Conservation (phyloP, 805 yeast genomes). For the Cyberlindnera misumaiensis region DNA sequence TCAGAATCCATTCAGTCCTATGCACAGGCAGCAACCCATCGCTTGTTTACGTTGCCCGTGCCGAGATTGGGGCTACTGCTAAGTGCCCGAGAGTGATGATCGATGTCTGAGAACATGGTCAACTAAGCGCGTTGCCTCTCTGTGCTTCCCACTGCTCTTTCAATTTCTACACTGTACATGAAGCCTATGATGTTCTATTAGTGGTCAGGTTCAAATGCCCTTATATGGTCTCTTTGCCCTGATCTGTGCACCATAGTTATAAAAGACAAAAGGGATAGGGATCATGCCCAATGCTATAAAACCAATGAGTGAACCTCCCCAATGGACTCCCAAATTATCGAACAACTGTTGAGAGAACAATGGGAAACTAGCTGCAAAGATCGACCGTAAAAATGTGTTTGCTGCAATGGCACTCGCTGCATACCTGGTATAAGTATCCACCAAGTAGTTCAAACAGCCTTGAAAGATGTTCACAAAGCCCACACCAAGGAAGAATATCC, state of each 20-base stretch:
- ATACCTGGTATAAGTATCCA: conserved; percentile 50
- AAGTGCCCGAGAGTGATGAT: too few relatives aligned
- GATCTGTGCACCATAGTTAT: conserved; percentile 37
- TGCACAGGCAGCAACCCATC: too few relatives aligned
- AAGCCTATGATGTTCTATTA: too few relatives aligned
- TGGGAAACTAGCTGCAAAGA: conserved; percentile 58
- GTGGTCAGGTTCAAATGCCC: conserved; percentile 6
- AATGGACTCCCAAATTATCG: conserved; percentile 39
- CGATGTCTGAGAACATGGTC: too few relatives aligned
- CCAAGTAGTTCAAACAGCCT: conserved; percentile 52
- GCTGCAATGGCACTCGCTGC: conserved; percentile 65
- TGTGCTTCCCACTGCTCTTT: too few relatives aligned
- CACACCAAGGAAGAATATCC: conserved; percentile 43
- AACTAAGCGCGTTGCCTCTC: too few relatives aligned
- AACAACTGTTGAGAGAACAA: conserved; percentile 50
- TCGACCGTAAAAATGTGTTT: conserved; percentile 51
- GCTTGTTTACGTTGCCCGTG: too few relatives aligned
- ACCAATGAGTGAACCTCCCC: conserved; percentile 52
- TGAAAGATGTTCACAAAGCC: conserved; percentile 54
- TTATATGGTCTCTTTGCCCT: conserved; percentile 23
- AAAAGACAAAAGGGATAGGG: conserved; percentile 53
- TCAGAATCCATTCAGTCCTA: too few relatives aligned
- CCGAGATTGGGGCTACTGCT: too few relatives aligned
- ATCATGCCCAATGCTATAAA: conserved; percentile 42
- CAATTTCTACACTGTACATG: too few relatives aligned